phyloP scores from a whole-genome alignment of 108 stramenopile species.

The Skeletonema tropicum region DNA sequence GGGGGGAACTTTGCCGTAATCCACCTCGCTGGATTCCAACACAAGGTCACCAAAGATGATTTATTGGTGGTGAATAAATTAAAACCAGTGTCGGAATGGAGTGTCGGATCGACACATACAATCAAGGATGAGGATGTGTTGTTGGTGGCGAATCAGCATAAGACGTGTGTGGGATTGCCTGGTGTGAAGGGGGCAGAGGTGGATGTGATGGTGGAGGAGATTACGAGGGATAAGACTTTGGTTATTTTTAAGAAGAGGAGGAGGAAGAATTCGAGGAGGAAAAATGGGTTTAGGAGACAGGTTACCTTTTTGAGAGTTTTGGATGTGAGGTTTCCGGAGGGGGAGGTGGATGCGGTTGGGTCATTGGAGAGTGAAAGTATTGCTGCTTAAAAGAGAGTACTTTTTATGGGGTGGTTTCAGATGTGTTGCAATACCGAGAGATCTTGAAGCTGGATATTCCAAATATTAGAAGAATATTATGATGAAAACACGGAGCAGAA shows the following conservation, averaged over 20 bases:
- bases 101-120: slow-evolving; percentile 79
- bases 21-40: slow-evolving; percentile 76
- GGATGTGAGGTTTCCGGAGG: slow-evolving; percentile 79
- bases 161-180: slow-evolving; percentile 85
- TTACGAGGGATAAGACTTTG: slow-evolving; percentile 83
- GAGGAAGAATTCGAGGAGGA: slow-evolving; percentile 86
- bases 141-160: slow-evolving; percentile 64
- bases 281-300: slow-evolving; percentile 83
- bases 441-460: too few species aligned
- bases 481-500: too few species aligned
- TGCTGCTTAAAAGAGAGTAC: slow-evolving; percentile 26
- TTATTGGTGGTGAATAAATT: slow-evolving; percentile 81
- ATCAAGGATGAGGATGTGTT: slow-evolving; percentile 63
- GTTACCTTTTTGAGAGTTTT: slow-evolving; percentile 83
- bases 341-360: slow-evolving; percentile 11
- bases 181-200: slow-evolving; percentile 76
- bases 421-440: too few species aligned
- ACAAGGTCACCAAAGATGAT: slow-evolving; percentile 86
- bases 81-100: slow-evolving; percentile 62
- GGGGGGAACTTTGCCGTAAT: slow-evolving; percentile 83
- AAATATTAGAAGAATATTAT: too few species aligned
- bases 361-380: slow-evolving; percentile 13
- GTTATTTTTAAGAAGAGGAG: slow-evolving; percentile 91
- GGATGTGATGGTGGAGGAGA: slow-evolving; percentile 90
- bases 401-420: too few species aligned